Percentiles rank a stretch among this genome's conserved stretches.
phyloP scores from a whole-genome alignment of 257 asterid genomes.

The Capsicum chinense region DNA sequence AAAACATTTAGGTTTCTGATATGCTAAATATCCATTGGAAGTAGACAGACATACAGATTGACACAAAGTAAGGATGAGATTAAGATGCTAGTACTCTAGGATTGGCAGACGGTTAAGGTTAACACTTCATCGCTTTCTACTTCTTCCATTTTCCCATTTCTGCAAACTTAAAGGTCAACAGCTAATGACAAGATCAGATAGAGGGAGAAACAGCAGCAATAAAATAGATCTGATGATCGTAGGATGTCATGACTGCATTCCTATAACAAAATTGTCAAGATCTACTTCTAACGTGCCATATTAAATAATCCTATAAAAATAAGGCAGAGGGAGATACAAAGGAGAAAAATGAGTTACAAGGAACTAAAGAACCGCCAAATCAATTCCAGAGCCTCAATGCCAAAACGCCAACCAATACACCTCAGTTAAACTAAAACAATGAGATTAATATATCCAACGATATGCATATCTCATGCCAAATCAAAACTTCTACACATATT shows the following conservation, averaged over 20 bases:
- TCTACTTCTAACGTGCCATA: neutral
- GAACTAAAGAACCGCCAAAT: constrained; percentile 17
- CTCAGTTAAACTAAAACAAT: neutral
- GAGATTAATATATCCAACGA: neutral
- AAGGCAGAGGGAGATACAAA: neutral
- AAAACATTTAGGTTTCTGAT: constrained; percentile 17
- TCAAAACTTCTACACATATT: constrained; percentile 24
- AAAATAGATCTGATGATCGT: constrained; percentile 6
- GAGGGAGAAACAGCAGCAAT: constrained; percentile 6
- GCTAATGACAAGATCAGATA: constrained; percentile 18
- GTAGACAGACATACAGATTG: neutral
- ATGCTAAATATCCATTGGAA: neutral
- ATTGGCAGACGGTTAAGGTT: constrained; percentile 8
- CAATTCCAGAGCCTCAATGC: neutral
- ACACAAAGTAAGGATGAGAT: neutral
- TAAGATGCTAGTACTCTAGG: neutral
- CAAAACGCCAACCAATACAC: constrained; percentile 1
- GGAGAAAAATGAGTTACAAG: neutral
- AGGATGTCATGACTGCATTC: constrained; percentile 10
- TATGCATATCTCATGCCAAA: neutral
- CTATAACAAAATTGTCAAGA: neutral
- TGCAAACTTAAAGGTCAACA: neutral
- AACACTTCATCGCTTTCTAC: constrained; percentile 1
- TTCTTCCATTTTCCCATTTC: neutral
- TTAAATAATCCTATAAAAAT: neutral